Conservation (phyloP, 2,329 filamentous ascomycete species). For the Botrytis pseudocinerea region DNA sequence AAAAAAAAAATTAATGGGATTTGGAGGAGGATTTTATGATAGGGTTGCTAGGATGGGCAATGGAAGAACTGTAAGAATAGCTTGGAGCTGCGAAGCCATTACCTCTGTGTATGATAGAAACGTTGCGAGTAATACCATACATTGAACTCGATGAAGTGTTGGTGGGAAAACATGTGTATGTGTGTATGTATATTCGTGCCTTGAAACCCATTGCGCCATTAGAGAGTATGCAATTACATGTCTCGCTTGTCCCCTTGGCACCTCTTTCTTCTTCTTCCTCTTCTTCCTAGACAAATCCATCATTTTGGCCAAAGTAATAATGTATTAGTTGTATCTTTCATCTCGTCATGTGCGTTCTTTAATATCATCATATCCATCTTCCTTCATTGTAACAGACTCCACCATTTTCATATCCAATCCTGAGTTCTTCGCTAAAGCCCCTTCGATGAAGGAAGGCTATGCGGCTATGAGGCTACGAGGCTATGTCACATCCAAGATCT, state of each 20-base stretch:
- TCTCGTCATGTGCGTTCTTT: neutral
- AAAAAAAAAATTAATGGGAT: neutral
- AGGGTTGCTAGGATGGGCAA: neutral
- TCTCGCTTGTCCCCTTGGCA: neutral
- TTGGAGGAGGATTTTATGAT: neutral
- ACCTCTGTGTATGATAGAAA: conserved; percentile 11
- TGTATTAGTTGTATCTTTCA: neutral
- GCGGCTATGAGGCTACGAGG: neutral
- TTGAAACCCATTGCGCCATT: neutral
- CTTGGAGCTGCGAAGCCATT: neutral
- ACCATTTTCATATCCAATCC: neutral
- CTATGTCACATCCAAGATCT: neutral
- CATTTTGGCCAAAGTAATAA: neutral
- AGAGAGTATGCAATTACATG: neutral
- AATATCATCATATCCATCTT: neutral
- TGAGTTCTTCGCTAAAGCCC: neutral
- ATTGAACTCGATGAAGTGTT: neutral
- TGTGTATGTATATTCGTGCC: neutral
- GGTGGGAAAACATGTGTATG: neutral
- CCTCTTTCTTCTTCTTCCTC: neutral
- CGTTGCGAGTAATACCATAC: conserved; percentile 1
- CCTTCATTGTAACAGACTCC: neutral
- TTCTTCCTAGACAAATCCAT: neutral
- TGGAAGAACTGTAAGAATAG: conserved; percentile 15
- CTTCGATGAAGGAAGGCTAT: neutral